Conservation (phyloP, 768 basidiomycete genomes). For the Hemileccinum impolitum region DNA sequence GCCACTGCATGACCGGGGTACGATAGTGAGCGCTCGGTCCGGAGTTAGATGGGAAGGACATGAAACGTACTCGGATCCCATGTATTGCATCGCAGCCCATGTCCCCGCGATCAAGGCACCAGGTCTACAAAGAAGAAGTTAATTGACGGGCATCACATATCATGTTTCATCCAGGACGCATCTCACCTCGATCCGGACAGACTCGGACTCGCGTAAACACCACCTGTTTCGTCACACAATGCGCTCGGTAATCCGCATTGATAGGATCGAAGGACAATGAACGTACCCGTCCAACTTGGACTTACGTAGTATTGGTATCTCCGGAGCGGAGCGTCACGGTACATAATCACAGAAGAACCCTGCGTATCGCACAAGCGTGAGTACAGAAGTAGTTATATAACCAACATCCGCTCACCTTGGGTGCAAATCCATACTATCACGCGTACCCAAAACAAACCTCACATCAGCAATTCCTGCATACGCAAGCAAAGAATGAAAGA, state of each 20-base stretch:
- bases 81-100: conserved; percentile 95
- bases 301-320: conserved; percentile 84
- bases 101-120: conserved; percentile 92
- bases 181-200: conserved; percentile 85
- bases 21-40: too few species aligned
- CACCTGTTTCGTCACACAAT: conserved; percentile 42
- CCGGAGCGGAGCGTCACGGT: conserved; percentile 72
- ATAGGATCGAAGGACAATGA: background rate
- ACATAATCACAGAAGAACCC: conserved; percentile 96
- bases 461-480: background rate
- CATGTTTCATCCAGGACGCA: background rate
- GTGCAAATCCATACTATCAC: conserved; percentile 86
- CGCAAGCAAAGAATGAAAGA: background rate
- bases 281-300: conserved; percentile 71
- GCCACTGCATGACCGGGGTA: conserved; percentile 46
- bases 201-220: conserved; percentile 87
- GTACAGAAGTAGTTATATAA: background rate
- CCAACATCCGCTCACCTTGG: conserved; percentile 55
- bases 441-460: too few species aligned
- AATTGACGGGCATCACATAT: too few species aligned
- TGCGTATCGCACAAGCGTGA: conserved; percentile 25
- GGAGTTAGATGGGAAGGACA: background rate
- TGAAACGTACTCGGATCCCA: conserved; percentile 73
- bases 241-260: background rate
- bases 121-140: conserved; percentile 46